phyloP scores from a whole-genome alignment of 1,284 basidiomycete species.

The Naganishia sp. region DNA sequence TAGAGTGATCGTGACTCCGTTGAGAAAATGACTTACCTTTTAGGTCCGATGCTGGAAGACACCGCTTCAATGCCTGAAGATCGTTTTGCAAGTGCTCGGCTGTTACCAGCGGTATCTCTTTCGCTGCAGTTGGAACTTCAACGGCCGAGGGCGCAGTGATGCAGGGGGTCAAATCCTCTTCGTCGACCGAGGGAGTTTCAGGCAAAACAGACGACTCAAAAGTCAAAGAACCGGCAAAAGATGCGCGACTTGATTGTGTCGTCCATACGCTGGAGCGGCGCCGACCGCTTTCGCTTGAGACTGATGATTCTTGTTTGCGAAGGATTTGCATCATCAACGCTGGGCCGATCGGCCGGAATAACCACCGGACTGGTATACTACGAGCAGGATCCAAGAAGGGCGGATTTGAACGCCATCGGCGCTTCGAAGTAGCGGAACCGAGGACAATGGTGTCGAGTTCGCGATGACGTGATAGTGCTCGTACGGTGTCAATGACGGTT shows the following conservation, averaged over 20 bases:
- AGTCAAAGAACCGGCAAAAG: neutral
- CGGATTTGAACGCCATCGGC: neutral
- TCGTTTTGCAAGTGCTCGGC: neutral
- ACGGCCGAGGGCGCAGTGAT: too few species aligned
- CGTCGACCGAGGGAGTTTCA: neutral
- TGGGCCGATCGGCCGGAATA: constrained; percentile 27
- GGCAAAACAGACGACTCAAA: neutral
- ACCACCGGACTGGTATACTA: constrained; percentile 21
- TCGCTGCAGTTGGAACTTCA: neutral
- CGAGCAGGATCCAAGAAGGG: neutral
- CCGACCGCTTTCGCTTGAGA: constrained; percentile 4
- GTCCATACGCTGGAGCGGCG: constrained; percentile 19
- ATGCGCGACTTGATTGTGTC: constrained; percentile 8
- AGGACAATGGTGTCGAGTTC: constrained; percentile 19
- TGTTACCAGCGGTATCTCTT: neutral
- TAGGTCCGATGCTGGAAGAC: constrained; percentile 17
- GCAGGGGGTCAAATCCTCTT: too few species aligned
- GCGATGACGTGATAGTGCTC: neutral
- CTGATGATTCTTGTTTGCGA: neutral
- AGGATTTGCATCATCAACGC: constrained; percentile 21
- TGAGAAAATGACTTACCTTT: constrained; percentile 25
- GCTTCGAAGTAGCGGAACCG: constrained; percentile 24
- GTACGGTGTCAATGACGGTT: neutral
- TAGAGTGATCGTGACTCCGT: neutral
- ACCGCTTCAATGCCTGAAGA: neutral